Percentiles rank a stretch among this genome's conserved stretches.
phyloP scores from a whole-genome alignment of 1,284 basidiomycete genomes.

The Ganoderma lucidum region DNA sequence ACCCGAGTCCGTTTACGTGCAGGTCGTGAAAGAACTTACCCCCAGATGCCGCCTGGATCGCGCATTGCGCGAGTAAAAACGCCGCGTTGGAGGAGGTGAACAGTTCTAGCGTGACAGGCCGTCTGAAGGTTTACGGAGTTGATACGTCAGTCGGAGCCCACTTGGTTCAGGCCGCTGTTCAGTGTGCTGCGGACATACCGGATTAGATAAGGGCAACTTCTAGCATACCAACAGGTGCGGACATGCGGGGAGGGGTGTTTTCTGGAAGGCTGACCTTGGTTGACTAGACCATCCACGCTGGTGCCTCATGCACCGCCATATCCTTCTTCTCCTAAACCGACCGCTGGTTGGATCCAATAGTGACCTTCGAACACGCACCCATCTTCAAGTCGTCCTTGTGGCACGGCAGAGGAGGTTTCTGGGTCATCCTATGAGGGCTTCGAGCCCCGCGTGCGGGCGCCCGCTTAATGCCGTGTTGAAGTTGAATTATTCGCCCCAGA shows the following conservation, averaged over 20 bases:
- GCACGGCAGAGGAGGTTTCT: background rate
- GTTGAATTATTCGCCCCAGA: background rate
- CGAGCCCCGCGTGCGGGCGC: background rate
- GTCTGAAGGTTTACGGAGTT: background rate
- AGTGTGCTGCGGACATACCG: background rate
- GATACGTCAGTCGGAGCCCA: background rate
- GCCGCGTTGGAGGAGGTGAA: background rate
- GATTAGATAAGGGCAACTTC: background rate
- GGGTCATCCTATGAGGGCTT: no score
- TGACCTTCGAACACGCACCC: background rate
- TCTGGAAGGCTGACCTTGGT: conserved; percentile 4
- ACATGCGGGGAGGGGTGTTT: background rate
- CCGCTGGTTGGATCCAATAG: no score
- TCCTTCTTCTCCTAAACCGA: background rate
- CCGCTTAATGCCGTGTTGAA: background rate
- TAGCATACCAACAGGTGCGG: conserved; percentile 9
- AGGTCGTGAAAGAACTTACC: background rate
- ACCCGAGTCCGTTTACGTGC: background rate
- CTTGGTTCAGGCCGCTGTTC: background rate
- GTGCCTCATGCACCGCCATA: conserved; percentile 9
- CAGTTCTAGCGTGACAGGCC: conserved; percentile 4
- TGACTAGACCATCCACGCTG: conserved; percentile 5
- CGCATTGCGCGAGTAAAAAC: background rate
- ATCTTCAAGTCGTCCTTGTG: background rate
- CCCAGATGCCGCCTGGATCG: background rate